Evolutionary conservation across 305 asterid species (phyloP), one percentile per base, ranked within the genome.

Genomic region (Fraxinus xanthoxyloides): DNA sequence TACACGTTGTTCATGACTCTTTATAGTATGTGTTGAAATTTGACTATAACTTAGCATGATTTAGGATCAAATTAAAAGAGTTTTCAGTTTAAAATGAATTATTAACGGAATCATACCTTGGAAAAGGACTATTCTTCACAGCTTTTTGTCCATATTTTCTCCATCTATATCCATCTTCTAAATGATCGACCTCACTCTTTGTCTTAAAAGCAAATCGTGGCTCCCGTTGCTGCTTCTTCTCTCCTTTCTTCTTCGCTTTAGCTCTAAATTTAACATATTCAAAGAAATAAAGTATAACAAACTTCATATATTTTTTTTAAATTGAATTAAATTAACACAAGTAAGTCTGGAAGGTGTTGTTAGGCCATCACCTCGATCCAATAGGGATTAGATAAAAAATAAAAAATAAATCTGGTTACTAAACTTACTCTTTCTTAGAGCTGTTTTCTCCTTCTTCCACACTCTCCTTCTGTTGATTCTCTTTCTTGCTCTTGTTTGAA

Each of bases 131-230:
- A 75, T 92, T 93, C 81, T 94, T 94, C 32, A 94, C 98, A n/a
- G 97, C 97, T 32, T 94, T 94, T 77, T 93, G 98, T 3, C 98
- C 98, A 82, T 94, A 94, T 86, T 94, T 94, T 84, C 98, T 93
- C 98, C 98, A 94, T 91, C 94, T 88, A 72, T 93, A 94, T 78
- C 98, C 98, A 82, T 94, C 98, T 89, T 93, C 97, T 80, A 93
- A 89, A 78, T 92, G 93, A 91, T 94, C 98, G 26, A 94, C 95
- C 83, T 94, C 97, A 77, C 98, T 94, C 87, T 91, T 93, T 0
- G 98, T 94, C 96, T 89, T 89, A 92, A 94, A 94, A 69, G 96
- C 97, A 85, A 92, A 89, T 54, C 93, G 81, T 4, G 92, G 89
- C 79, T 87, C 92, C 76, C 82, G 89, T 85, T 92, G 92, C 85